These are phyloP conservation scores for Diaporthe vaccinii DNA, from an alignment of 2,329 filamentous ascomycete species.

Conservation along the genomic window DNA sequence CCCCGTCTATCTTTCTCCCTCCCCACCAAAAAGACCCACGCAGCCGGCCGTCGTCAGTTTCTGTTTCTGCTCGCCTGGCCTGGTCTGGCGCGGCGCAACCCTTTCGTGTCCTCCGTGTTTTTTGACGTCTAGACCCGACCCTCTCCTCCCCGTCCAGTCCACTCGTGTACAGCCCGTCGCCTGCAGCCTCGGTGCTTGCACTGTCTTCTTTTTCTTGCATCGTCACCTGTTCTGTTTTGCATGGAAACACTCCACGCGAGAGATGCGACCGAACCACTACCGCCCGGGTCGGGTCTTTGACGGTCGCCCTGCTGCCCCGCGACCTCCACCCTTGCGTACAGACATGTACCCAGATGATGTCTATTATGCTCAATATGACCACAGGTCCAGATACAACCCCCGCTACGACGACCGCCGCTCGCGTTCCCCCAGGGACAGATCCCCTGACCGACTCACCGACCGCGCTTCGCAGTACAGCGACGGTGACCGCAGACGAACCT, in stretches of 20 bases:
- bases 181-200: constrained; percentile 8
- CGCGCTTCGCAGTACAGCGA: constrained; percentile 69
- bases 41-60: constrained; percentile 27
- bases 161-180: constrained; percentile 1
- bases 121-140: neutral
- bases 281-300: constrained; percentile 38
- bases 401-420: constrained; percentile 75
- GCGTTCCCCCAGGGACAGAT: constrained; percentile 77
- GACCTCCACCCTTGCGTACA: constrained; percentile 39
- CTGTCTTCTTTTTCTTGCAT: neutral
- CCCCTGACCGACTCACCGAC: constrained; percentile 73
- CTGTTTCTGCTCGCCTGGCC: constrained; percentile 30
- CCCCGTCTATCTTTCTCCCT: constrained; percentile 1
- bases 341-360: constrained; percentile 39
- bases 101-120: constrained; percentile 7
- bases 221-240: constrained; percentile 12
- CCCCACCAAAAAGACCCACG: constrained; percentile 28
- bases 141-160: neutral
- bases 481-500: constrained; percentile 78
- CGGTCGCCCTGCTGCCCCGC: constrained; percentile 35
- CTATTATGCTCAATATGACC: constrained; percentile 47
- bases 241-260: constrained; percentile 21
- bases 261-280: constrained; percentile 41
- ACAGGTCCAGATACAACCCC: constrained; percentile 69
- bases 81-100: constrained; percentile 22